Evolutionary conservation across 108 stramenopile species (phyloP), one percentile per base, ranked within the genome.

Genomic region (Aureococcus anophagefferens): DNA sequence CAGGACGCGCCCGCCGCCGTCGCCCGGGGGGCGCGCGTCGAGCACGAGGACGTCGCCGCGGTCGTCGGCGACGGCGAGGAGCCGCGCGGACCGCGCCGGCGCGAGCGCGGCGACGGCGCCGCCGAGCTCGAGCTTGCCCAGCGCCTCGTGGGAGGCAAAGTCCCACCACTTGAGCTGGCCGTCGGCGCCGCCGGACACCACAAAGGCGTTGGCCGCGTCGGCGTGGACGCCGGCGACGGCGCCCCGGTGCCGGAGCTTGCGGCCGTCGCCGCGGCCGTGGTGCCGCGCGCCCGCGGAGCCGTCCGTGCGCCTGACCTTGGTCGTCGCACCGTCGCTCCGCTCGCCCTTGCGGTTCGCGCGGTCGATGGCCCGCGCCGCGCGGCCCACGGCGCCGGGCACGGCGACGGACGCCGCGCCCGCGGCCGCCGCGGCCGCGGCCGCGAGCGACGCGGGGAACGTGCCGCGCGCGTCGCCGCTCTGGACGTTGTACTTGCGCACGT

Each of bases 401-500:
- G 46, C 35, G 64, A 71, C 33, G 25, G 28, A 64, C 29, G 64
- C 71, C n/a, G 71, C 63, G 71, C 33, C 62, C 28, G 63, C 35
- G 28, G 14, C 7, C 13, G 32, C 25, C 30, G 0, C 45, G n/a
- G 30, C 28, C 73, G 62, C 30, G n/a, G 45, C 35, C 15, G 0
- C 25, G 30, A 59, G 21, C 25, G 51, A 32, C 4, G 35, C 25
- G 4, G 94, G 94, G 71, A 79, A 96, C 15, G 84, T 78, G n/a
- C 93, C 93, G 0, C 93, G 84, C 5, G 90, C 81, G 30, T 83
- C 80, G 30, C 94, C 96, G 75, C 88, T 91, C 75, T 98, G 95
- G 34, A 96, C 74, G 75, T 96, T 96, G 84, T 96, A 98, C 80
- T 89, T 89, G 86, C 91, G 94, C 14, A 98, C 84, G 30, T 76